Percentiles rank a stretch among this genome's conserved stretches.
Evolutionary conservation across 352 stramenopile species (phyloP).

Genomic region (Pythium coloratum): DNA sequence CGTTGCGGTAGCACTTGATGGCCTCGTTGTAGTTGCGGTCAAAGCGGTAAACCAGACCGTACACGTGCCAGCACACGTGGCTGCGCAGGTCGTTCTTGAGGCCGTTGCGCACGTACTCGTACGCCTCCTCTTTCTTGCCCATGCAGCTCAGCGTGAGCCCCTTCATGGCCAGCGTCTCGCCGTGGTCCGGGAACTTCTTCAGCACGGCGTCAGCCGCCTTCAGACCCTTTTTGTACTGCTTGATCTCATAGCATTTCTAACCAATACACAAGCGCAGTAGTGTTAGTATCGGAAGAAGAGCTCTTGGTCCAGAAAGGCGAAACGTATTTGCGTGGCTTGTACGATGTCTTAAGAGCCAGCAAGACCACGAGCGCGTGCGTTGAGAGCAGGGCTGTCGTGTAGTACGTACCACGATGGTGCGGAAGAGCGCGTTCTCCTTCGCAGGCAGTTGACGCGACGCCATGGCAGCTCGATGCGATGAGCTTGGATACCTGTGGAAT

Average conservation of each 20-base stretch:
- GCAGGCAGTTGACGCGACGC: slow-evolving; percentile 83
- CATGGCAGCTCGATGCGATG: slow-evolving; percentile 25
- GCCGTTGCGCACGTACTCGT: slow-evolving; percentile 95
- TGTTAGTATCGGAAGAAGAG: too few relatives aligned
- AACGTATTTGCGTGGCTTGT: slow-evolving; percentile 1
- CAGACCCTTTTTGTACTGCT: slow-evolving; percentile 99
- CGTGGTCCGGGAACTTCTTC: slow-evolving; percentile 97
- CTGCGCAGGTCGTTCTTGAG: slow-evolving; percentile 92
- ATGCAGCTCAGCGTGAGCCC: slow-evolving; percentile 95
- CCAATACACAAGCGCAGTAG: too few relatives aligned
- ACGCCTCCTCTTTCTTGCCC: slow-evolving; percentile 94
- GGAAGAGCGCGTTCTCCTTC: slow-evolving; percentile 96
- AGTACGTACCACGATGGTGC: slow-evolving; percentile 89
- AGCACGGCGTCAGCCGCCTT: slow-evolving; percentile 95
- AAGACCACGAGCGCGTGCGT: slow-evolving; percentile 8
- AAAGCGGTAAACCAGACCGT: slow-evolving; percentile 95
- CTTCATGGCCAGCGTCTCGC: slow-evolving; percentile 98
- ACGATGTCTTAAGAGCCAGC: not conserved
- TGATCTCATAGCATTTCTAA: slow-evolving; percentile 97
- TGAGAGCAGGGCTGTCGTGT: not conserved
- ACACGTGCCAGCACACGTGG: slow-evolving; percentile 99
- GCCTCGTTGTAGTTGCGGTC: slow-evolving; percentile 97
- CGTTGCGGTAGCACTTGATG: slow-evolving; percentile 99
- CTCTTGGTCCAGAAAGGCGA: not conserved
- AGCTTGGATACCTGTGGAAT: slow-evolving; percentile 2